These are phyloP conservation scores for Lathyrus oleraceus DNA, from an alignment of 306 rosid genomes.

Conservation along the genomic window DNA sequence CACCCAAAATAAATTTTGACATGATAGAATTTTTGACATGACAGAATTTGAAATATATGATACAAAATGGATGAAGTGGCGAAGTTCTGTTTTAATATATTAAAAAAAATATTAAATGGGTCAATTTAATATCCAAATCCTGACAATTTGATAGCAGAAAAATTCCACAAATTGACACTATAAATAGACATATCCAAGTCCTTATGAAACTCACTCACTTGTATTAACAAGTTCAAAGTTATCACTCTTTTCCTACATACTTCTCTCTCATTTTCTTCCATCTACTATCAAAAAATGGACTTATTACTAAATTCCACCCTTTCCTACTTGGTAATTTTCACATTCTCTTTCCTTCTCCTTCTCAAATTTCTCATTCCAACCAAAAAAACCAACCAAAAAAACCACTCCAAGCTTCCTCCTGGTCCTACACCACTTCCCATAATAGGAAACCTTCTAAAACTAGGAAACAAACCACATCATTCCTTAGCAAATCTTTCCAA, in stretches of 20 bases:
- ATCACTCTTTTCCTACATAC: not conserved
- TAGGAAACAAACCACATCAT: constrained; percentile 32
- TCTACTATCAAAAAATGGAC: not conserved
- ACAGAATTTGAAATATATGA: no score
- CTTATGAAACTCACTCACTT: not conserved
- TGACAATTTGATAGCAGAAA: no score
- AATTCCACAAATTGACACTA: not conserved
- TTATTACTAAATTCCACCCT: not conserved
- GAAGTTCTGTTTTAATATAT: no score
- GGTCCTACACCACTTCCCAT: constrained; percentile 49
- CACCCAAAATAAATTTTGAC: no score
- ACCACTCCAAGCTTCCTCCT: constrained; percentile 44
- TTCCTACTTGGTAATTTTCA: not conserved
- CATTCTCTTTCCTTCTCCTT: constrained; percentile 1
- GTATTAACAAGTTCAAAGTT: not conserved
- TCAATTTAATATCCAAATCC: no score
- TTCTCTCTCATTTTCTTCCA: not conserved
- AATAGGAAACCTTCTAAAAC: constrained; percentile 16
- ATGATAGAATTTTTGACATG: no score
- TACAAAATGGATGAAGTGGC: no score
- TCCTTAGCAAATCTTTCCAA: constrained; percentile 11
- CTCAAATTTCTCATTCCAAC: not conserved
- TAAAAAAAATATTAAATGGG: no score
- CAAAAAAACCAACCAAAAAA: not conserved
- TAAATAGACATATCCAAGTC: not conserved